Evolutionary conservation across 345 rosid species (phyloP).

Genomic region (Salix exigua): DNA sequence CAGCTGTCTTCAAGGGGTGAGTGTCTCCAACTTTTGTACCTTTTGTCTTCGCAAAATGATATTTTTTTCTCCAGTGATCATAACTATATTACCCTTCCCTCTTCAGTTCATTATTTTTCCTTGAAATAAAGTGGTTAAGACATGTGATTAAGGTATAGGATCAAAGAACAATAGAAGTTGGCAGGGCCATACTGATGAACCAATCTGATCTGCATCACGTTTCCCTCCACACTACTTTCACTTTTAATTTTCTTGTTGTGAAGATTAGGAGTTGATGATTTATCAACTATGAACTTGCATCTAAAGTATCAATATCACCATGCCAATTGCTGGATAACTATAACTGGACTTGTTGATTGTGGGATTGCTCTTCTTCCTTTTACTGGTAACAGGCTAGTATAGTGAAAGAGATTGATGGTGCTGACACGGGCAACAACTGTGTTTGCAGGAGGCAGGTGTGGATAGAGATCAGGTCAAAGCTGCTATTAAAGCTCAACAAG

Average conservation of each 20-base stretch:
- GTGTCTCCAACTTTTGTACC: constrained; percentile 7
- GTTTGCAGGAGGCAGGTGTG: constrained; percentile 80
- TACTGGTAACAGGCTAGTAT: not conserved
- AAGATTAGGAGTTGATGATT: not conserved
- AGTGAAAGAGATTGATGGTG: not conserved
- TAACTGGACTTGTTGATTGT: not conserved
- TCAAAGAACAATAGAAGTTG: not conserved
- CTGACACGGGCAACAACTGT: not conserved
- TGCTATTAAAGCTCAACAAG: constrained; percentile 98
- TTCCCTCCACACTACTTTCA: too few relatives aligned
- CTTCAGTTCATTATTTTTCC: not conserved
- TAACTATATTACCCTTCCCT: not conserved
- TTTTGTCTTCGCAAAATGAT: not conserved
- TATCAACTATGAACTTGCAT: not conserved
- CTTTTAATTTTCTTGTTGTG: not conserved
- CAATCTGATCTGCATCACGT: not conserved
- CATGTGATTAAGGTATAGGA: not conserved
- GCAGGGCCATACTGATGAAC: not conserved
- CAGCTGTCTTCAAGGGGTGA: constrained; percentile 90
- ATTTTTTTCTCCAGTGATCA: not conserved
- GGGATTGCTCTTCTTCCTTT: not conserved
- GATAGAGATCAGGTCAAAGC: constrained; percentile 95
- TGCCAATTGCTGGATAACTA: not conserved
- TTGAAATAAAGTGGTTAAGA: not conserved
- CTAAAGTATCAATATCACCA: not conserved